Evolutionary conservation across 23 red algal species (phyloP).

Genomic region (Rhodosorus marinus): DNA sequence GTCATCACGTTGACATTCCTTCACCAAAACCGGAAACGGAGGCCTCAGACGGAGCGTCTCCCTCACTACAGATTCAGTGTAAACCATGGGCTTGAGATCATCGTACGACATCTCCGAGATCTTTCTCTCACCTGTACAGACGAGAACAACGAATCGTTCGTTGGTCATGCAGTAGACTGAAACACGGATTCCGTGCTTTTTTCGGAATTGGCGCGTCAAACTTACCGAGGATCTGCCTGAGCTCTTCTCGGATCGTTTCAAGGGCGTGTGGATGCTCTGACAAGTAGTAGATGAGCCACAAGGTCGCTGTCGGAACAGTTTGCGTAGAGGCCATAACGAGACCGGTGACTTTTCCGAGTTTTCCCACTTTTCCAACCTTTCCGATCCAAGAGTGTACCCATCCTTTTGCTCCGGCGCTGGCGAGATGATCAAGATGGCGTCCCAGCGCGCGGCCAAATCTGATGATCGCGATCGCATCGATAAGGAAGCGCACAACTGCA

Average conservation of each 20-base stretch:
- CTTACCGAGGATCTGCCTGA: conserved; percentile 6
- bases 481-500: conserved; percentile 37
- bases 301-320: conserved; percentile 62
- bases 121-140: too few species aligned
- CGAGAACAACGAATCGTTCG: too few species aligned
- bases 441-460: conserved; percentile 42
- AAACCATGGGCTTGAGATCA: conserved; percentile 21
- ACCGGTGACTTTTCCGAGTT: conserved; percentile 85
- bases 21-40: conserved; percentile 78
- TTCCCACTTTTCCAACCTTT: conserved; percentile 54
- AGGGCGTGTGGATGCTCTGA: too few species aligned
- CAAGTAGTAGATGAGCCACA: conserved; percentile 78
- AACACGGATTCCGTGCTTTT: too few species aligned
- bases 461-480: conserved; percentile 37
- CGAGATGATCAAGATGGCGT: conserved; percentile 15
- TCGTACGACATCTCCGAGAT: too few species aligned
- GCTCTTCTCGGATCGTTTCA: conserved; percentile 32
- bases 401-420: neutral
- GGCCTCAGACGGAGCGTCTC: conserved; percentile 81
- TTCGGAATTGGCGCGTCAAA: too few species aligned
- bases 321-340: conserved; percentile 91
- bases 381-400: conserved; percentile 96
- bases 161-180: too few species aligned
- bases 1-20: conserved; percentile 38
- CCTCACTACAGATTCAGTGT: conserved; percentile 41